Percentiles rank a stretch among this genome's conserved stretches.
phyloP scores from a whole-genome alignment of 176 grass and related monocot genomes.

The Eleusine indica region DNA sequence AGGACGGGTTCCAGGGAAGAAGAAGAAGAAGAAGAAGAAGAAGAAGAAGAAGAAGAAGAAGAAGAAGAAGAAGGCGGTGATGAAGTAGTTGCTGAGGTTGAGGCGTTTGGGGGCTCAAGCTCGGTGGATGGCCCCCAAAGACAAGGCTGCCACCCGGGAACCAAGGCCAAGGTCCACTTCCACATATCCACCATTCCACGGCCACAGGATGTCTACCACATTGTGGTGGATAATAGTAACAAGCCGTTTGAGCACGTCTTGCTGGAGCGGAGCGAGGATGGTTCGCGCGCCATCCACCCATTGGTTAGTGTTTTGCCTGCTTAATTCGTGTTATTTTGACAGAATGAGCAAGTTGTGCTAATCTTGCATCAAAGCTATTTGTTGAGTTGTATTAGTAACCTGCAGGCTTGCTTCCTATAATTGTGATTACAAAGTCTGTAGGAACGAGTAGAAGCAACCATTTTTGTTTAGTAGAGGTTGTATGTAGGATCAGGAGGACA shows the following conservation, averaged over 20 bases:
- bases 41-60: too few relatives aligned
- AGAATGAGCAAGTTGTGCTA: not conserved
- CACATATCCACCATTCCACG: slow-evolving; percentile 84
- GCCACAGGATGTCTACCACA: slow-evolving; percentile 66
- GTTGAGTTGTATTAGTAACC: not conserved
- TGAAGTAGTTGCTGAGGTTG: slow-evolving; percentile 23
- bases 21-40: slow-evolving; percentile 77
- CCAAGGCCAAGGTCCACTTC: slow-evolving; percentile 82
- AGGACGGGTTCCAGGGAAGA: slow-evolving; percentile 75
- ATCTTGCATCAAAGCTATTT: not conserved
- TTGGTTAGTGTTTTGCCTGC: slow-evolving; percentile 53
- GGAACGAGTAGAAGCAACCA: not conserved
- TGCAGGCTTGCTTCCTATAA: not conserved
- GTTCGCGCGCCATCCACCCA: slow-evolving; percentile 58
- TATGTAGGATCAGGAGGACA: slow-evolving; percentile 2
- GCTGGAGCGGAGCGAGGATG: slow-evolving; percentile 72
- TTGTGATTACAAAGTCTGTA: not conserved
- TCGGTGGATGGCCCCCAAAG: slow-evolving; percentile 61
- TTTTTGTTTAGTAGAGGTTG: not conserved
- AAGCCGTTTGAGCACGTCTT: slow-evolving; percentile 79
- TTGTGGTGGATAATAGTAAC: slow-evolving; percentile 81
- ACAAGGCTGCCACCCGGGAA: slow-evolving; percentile 47
- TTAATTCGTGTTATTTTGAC: not conserved
- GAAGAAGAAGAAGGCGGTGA: too few relatives aligned
- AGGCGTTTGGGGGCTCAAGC: slow-evolving; percentile 37